Conservation (phyloP, 23 red algal genomes). For the Gracilaria gracilis region DNA sequence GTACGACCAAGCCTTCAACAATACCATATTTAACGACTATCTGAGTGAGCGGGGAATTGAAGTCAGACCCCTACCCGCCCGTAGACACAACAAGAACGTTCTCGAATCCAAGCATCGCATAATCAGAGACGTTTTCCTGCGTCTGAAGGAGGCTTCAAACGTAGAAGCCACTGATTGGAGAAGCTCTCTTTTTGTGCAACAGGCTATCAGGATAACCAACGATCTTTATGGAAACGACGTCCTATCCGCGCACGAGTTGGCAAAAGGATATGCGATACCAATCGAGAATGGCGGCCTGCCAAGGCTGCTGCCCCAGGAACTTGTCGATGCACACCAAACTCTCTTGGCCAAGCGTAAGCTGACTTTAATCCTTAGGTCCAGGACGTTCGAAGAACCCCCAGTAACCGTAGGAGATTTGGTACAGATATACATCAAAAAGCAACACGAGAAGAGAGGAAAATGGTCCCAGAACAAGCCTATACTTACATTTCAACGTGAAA, state of each 20-base stretch:
- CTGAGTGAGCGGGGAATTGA: not conserved
- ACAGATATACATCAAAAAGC: too few relatives aligned
- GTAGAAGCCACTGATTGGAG: too few relatives aligned
- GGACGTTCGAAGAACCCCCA: too few relatives aligned
- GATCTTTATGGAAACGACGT: slow-evolving; percentile 40
- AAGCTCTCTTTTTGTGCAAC: too few relatives aligned
- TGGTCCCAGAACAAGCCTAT: too few relatives aligned
- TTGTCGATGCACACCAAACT: slow-evolving; percentile 1
- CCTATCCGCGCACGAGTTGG: slow-evolving; percentile 31
- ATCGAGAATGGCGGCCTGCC: not conserved
- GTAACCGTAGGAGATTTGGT: too few relatives aligned
- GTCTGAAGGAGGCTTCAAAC: slow-evolving; percentile 4
- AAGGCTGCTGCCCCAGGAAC: not conserved
- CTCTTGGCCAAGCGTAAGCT: slow-evolving; percentile 40
- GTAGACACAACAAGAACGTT: slow-evolving; percentile 53
- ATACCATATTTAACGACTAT: not conserved
- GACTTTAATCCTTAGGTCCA: too few relatives aligned
- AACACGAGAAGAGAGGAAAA: too few relatives aligned
- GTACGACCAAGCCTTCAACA: slow-evolving; percentile 18
- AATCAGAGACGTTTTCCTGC: slow-evolving; percentile 23
- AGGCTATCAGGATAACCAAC: slow-evolving; percentile 29
- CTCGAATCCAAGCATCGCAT: slow-evolving; percentile 36
- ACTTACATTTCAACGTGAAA: too few relatives aligned
- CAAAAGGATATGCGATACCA: slow-evolving; percentile 40
- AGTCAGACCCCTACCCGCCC: not conserved